These are phyloP conservation scores for Rhizophlyctis rosea DNA, from an alignment of 192 early-diverging fungal species.

Conservation along the genomic window DNA sequence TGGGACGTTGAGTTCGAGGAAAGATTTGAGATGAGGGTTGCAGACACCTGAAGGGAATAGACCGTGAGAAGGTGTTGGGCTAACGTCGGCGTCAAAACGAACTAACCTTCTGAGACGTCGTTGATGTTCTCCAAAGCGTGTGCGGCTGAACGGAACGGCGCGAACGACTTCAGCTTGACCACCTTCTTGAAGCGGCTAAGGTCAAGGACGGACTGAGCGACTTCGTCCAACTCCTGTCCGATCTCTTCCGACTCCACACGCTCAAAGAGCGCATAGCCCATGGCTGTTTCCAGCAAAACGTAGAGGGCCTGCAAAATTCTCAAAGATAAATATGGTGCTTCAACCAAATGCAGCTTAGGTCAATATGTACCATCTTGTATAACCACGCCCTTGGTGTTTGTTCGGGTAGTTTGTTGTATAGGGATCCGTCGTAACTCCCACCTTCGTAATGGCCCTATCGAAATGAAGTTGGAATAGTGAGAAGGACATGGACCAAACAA, in stretches of 20 bases:
- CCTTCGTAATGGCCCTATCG: too few relatives aligned
- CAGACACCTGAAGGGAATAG: slow-evolving; percentile 62
- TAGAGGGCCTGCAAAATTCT: slow-evolving; percentile 38
- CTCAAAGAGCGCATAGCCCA: slow-evolving; percentile 97
- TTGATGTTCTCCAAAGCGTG: slow-evolving; percentile 98
- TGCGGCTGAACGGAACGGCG: slow-evolving; percentile 93
- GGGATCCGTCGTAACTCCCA: too few relatives aligned
- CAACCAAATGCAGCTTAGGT: too few relatives aligned
- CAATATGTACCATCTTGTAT: too few relatives aligned
- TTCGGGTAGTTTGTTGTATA: too few relatives aligned
- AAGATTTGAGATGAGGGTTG: slow-evolving; percentile 83
- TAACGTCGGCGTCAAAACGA: too few relatives aligned
- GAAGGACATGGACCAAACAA: too few relatives aligned
- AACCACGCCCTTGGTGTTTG: too few relatives aligned
- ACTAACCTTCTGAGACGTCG: slow-evolving; percentile 93
- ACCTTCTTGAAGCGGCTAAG: slow-evolving; percentile 86
- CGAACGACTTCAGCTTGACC: slow-evolving; percentile 91
- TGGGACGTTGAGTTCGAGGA: slow-evolving; percentile 93
- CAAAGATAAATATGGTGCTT: too few relatives aligned
- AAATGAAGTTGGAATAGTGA: too few relatives aligned
- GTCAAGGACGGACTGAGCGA: slow-evolving; percentile 79
- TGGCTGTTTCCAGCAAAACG: slow-evolving; percentile 90
- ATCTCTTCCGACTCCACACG: slow-evolving; percentile 91
- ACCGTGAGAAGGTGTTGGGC: slow-evolving; percentile 5
- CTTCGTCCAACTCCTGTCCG: slow-evolving; percentile 86